These are phyloP conservation scores for Boletus sensibilis DNA, from an alignment of 768 basidiomycete species.

Conservation along the genomic window DNA sequence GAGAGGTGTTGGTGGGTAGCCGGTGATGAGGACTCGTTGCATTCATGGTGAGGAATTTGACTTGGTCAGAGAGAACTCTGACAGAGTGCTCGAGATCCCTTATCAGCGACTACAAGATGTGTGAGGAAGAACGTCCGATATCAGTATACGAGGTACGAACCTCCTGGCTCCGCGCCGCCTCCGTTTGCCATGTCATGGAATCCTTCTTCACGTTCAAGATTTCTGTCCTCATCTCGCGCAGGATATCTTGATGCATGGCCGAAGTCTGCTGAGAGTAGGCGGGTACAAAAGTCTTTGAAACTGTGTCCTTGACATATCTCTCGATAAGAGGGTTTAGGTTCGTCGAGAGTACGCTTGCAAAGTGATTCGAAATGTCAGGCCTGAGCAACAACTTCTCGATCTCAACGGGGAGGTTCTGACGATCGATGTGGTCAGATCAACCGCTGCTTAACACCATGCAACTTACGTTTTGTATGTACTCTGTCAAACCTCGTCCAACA, in stretches of 20 bases:
- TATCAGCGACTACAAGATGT: constrained; percentile 55
- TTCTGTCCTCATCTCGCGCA: constrained; percentile 72
- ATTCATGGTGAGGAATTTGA: constrained; percentile 74
- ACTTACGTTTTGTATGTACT: constrained; percentile 68
- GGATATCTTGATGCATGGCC: constrained; percentile 75
- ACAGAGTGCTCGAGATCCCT: constrained; percentile 81
- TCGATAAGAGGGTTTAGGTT: constrained; percentile 76
- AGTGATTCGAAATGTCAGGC: constrained; percentile 73
- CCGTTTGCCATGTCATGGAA: constrained; percentile 77
- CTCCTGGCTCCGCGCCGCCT: constrained; percentile 76
- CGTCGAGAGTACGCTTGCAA: constrained; percentile 70
- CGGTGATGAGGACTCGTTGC: constrained; percentile 38
- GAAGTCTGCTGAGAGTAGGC: constrained; percentile 73
- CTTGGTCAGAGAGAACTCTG: constrained; percentile 72
- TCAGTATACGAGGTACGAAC: constrained; percentile 39
- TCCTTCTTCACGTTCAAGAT: constrained; percentile 78
- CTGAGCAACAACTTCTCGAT: constrained; percentile 76
- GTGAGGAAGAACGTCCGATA: constrained; percentile 3
- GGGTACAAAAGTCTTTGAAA: constrained; percentile 72
- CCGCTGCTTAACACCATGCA: background rate
- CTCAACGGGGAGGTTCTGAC: constrained; percentile 71
- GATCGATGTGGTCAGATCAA: constrained; percentile 5
- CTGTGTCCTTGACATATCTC: constrained; percentile 76
- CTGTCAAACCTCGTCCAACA: constrained; percentile 68
- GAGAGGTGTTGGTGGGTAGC: constrained; percentile 33